Conservation (phyloP, 805 yeast genomes). For the Isabelozyma pseudorhagii region DNA sequence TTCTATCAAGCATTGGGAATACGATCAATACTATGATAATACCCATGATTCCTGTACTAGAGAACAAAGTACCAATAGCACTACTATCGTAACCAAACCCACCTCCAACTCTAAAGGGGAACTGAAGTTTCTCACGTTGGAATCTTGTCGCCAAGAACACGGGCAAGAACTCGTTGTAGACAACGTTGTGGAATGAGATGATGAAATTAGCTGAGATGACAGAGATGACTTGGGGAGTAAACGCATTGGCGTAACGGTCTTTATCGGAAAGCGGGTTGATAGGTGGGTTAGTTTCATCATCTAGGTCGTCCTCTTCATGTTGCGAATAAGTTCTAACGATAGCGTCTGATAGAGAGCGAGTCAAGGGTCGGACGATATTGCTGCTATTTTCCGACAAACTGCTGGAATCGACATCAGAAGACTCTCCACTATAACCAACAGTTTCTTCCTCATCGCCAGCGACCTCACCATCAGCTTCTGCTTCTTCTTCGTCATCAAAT, state of each 20-base stretch:
- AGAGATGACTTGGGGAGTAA: conserved; percentile 28
- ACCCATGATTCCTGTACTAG: conserved; percentile 36
- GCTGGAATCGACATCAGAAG: background rate
- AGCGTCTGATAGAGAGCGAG: conserved; percentile 17
- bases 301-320: conserved; percentile 5
- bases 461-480: background rate
- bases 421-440: background rate
- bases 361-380: conserved; percentile 5
- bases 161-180: conserved; percentile 35
- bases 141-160: conserved; percentile 32
- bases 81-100: conserved; percentile 33
- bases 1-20: conserved; percentile 32
- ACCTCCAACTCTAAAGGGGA: conserved; percentile 34
- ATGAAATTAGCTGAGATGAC: conserved; percentile 33
- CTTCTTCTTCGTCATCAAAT: background rate
- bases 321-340: conserved; percentile 15
- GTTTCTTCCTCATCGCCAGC: background rate
- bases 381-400: conserved; percentile 2
- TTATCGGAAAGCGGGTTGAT: background rate
- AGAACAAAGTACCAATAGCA: conserved; percentile 32
- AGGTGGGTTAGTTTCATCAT: background rate
- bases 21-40: conserved; percentile 25
- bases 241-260: conserved; percentile 11
- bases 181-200: conserved; percentile 28
- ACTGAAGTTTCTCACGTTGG: conserved; percentile 19